These are phyloP conservation scores for Russula abietina DNA, from an alignment of 768 basidiomycete genomes.

Conservation along the genomic window DNA sequence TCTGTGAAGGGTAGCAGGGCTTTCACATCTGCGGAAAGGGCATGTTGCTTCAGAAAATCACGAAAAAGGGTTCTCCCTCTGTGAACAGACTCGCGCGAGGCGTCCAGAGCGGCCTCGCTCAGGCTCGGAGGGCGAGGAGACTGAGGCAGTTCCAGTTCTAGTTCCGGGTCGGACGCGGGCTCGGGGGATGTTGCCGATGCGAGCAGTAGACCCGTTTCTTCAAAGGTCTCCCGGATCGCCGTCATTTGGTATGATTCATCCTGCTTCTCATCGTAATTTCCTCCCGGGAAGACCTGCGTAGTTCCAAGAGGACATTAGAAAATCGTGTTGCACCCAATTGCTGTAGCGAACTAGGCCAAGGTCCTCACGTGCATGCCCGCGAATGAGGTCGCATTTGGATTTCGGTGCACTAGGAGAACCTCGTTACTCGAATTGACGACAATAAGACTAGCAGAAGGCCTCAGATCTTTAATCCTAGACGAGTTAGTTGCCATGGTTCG, in stretches of 20 bases:
- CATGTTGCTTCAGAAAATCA: slow-evolving; percentile 44
- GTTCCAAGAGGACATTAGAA: background rate
- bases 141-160: slow-evolving; percentile 26
- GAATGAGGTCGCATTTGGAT: slow-evolving; percentile 56
- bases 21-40: slow-evolving; percentile 40
- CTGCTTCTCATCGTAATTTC: slow-evolving; percentile 57
- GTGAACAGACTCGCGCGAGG: slow-evolving; percentile 52
- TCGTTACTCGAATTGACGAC: slow-evolving; percentile 63
- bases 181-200: slow-evolving; percentile 35
- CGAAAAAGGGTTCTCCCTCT: slow-evolving; percentile 45
- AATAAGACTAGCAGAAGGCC: slow-evolving; percentile 62
- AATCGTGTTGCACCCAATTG: background rate
- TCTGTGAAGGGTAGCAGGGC: slow-evolving; percentile 63
- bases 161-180: background rate
- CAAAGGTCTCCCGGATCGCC: slow-evolving; percentile 72
- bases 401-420: slow-evolving; percentile 63
- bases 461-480: slow-evolving; percentile 34
- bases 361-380: slow-evolving; percentile 58
- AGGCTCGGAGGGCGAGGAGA: slow-evolving; percentile 19
- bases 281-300: slow-evolving; percentile 71
- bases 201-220: slow-evolving; percentile 64
- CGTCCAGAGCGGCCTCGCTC: slow-evolving; percentile 41
- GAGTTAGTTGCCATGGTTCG: slow-evolving; percentile 9
- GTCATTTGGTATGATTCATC: slow-evolving; percentile 53
- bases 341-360: background rate